A percentile compares a stretch with the other conserved stretches of the same genome.
Evolutionary conservation across 2,329 filamentous ascomycete genomes (phyloP).

Genomic region (Penicillium nordicum): DNA sequence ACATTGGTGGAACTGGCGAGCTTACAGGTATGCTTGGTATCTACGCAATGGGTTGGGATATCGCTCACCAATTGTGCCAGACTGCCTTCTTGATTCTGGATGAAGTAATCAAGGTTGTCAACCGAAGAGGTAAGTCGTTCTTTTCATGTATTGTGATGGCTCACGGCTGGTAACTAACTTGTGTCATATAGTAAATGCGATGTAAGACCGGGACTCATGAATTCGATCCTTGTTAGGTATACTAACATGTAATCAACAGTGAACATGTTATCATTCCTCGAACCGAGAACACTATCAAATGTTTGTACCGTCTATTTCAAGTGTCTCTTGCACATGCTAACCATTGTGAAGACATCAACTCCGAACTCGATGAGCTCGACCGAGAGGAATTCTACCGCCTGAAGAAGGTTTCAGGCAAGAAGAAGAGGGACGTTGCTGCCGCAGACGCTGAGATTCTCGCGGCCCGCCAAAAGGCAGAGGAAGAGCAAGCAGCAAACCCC

Average conservation of each 20-base stretch:
- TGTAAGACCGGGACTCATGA: slow-evolving; percentile 53
- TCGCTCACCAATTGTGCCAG: slow-evolving; percentile 38
- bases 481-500: slow-evolving; percentile 56
- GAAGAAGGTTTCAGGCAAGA: slow-evolving; percentile 90
- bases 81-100: slow-evolving; percentile 97
- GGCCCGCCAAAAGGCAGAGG: slow-evolving; percentile 28
- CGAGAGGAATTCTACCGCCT: slow-evolving; percentile 96
- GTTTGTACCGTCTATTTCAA: slow-evolving; percentile 39
- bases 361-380: slow-evolving; percentile 93
- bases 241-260: slow-evolving; percentile 28
- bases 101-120: slow-evolving; percentile 99
- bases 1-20: slow-evolving; percentile 92
- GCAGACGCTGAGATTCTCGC: slow-evolving; percentile 72
- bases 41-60: background rate
- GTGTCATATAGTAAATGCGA: slow-evolving; percentile 71
- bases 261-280: slow-evolving; percentile 82
- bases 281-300: slow-evolving; percentile 99
- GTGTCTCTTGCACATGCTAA: background rate
- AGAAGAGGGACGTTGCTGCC: slow-evolving; percentile 70
- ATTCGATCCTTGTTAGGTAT: background rate
- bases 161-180: slow-evolving; percentile 20
- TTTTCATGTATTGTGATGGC: background rate
- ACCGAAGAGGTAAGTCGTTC: slow-evolving; percentile 69
- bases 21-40: slow-evolving; percentile 59
- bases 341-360: slow-evolving; percentile 75